phyloP scores from a whole-genome alignment of 495 filamentous ascomycete genomes.

The Hypoxylon lenormandii region DNA sequence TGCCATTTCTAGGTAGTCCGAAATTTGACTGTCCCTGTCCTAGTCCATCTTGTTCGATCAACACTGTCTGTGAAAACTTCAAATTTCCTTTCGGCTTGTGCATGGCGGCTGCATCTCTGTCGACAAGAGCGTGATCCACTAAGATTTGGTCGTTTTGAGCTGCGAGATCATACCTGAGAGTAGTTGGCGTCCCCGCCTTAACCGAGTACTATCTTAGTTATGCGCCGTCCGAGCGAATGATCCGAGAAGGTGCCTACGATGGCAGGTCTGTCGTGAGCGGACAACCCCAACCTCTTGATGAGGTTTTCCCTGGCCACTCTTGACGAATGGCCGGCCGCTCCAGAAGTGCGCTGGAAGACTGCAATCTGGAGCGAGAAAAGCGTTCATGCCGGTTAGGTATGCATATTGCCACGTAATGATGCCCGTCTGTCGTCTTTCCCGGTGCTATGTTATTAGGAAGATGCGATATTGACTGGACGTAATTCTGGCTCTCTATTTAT shows the following conservation, averaged over 20 bases:
- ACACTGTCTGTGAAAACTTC: neutral
- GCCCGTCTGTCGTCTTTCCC: constrained; percentile 22
- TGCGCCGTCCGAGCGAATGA: neutral
- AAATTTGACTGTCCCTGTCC: neutral
- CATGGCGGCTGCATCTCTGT: neutral
- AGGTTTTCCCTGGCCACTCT: constrained; percentile 31
- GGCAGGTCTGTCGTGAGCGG: neutral
- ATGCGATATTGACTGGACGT: constrained; percentile 17
- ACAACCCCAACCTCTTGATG: constrained; percentile 10
- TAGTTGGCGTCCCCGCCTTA: neutral
- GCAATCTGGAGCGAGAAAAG: constrained; percentile 15
- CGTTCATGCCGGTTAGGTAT: neutral
- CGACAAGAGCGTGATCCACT: neutral
- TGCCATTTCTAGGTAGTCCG: neutral
- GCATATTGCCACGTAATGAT: neutral
- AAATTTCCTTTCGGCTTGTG: neutral
- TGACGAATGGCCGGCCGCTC: neutral
- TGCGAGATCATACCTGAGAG: neutral
- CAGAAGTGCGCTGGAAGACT: constrained; percentile 7
- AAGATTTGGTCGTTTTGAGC: neutral
- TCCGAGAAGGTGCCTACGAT: neutral
- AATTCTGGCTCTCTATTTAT: constrained; percentile 25
- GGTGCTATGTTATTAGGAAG: constrained; percentile 18
- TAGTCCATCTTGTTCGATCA: too few relatives aligned
- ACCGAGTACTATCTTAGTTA: constrained; percentile 1